phyloP scores from a whole-genome alignment of 2,329 filamentous ascomycete species.

The Clarireedia hainanense region DNA sequence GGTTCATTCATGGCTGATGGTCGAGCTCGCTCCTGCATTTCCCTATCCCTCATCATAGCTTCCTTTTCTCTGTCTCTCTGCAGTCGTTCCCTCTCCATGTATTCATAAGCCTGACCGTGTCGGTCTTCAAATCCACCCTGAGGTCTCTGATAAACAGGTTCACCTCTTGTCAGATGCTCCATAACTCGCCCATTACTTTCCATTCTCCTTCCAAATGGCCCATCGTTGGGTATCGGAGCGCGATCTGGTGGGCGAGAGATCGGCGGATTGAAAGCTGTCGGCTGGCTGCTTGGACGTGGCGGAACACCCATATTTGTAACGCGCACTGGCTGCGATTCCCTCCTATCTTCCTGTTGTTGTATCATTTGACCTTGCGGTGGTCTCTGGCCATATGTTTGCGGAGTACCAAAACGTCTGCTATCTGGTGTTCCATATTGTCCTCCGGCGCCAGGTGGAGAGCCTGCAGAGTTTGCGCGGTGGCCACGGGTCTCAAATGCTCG shows the following conservation, averaged over 20 bases:
- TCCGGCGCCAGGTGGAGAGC: slow-evolving; percentile 34
- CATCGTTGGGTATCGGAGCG: slow-evolving; percentile 12
- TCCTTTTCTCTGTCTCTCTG: not conserved
- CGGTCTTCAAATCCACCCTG: slow-evolving; percentile 22
- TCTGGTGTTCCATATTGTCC: slow-evolving; percentile 46
- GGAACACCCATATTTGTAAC: slow-evolving; percentile 25
- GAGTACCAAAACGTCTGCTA: slow-evolving; percentile 50
- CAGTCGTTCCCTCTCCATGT: slow-evolving; percentile 40
- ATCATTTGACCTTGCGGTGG: slow-evolving; percentile 22
- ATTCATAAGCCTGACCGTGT: slow-evolving; percentile 38
- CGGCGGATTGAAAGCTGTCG: slow-evolving; percentile 27
- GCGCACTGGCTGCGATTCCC: slow-evolving; percentile 28
- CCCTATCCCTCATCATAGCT: not conserved
- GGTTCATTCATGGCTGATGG: slow-evolving; percentile 29
- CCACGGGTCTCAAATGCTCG: slow-evolving; percentile 43
- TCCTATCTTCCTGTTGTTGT: slow-evolving; percentile 38
- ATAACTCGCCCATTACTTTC: slow-evolving; percentile 12
- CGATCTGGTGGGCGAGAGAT: slow-evolving; percentile 39
- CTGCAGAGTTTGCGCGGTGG: slow-evolving; percentile 31
- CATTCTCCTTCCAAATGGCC: slow-evolving; percentile 18
- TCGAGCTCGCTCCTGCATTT: slow-evolving; percentile 27
- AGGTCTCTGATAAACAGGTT: slow-evolving; percentile 20
- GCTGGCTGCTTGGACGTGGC: slow-evolving; percentile 29
- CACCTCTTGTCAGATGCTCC: slow-evolving; percentile 33
- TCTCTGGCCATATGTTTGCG: slow-evolving; percentile 46